These are phyloP conservation scores for Pestalotiopsis fici DNA, from an alignment of 2,329 filamentous ascomycete genomes.

Conservation along the genomic window DNA sequence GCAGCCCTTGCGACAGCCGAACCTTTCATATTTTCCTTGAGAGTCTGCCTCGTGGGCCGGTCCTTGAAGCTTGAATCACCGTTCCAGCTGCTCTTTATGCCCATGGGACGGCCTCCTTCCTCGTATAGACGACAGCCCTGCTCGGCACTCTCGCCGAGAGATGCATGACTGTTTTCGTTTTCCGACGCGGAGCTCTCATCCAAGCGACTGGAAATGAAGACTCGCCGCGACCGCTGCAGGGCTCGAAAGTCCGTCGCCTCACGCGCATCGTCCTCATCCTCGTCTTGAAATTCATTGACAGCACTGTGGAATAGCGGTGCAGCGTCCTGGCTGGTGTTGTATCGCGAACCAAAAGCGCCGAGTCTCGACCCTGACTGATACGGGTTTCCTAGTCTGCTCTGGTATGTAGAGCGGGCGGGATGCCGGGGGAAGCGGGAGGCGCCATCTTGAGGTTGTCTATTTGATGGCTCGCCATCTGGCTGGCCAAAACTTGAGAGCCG, in stretches of 20 bases:
- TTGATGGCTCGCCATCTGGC: conserved; percentile 38
- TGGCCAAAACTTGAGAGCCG: conserved; percentile 75
- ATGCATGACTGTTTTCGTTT: conserved; percentile 63
- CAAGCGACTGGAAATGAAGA: conserved; percentile 81
- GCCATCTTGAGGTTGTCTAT: conserved; percentile 11
- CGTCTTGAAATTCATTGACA: conserved; percentile 86
- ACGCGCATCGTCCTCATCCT: conserved; percentile 89
- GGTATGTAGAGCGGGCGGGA: conserved; percentile 28
- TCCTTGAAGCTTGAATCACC: conserved; percentile 49
- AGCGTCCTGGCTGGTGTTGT: conserved; percentile 72
- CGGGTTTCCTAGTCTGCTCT: conserved; percentile 61
- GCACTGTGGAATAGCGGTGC: conserved; percentile 95
- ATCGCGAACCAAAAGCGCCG: conserved; percentile 75
- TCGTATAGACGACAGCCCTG: conserved; percentile 45
- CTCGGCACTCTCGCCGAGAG: conserved; percentile 56
- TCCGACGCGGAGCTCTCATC: conserved; percentile 86
- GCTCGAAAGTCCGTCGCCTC: conserved; percentile 95
- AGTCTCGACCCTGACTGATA: conserved; percentile 77
- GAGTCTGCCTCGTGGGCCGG: conserved; percentile 39
- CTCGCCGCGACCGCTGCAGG: conserved; percentile 82
- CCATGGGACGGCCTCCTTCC: conserved; percentile 47
- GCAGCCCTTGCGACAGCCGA: conserved; percentile 24
- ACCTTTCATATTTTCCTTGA: conserved; percentile 38
- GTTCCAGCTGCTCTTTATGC: conserved; percentile 68
- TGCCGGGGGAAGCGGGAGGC: conserved; percentile 28